Evolutionary conservation across 208 protist species (phyloP).

Genomic region (Leishmania arabica): DNA sequence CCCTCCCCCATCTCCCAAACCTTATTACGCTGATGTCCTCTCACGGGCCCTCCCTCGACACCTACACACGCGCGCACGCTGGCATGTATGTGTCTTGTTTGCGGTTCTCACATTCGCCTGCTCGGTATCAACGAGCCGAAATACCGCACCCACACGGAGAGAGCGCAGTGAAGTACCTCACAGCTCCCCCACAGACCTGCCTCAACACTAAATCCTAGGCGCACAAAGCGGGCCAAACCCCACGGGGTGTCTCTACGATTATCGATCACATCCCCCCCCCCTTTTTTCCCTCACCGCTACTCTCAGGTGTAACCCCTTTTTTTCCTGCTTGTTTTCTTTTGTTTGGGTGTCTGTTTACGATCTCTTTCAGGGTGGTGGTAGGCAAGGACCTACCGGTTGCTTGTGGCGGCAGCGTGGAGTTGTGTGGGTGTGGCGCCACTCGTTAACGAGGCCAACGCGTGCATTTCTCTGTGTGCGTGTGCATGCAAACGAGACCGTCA

Average conservation of each 20-base stretch:
- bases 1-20: background rate
- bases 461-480: background rate
- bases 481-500: background rate
- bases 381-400: background rate
- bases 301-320: background rate
- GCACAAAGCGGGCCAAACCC: background rate
- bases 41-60: background rate
- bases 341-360: constrained; percentile 8
- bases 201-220: background rate
- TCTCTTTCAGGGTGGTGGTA: background rate
- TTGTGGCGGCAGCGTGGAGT: background rate
- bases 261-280: background rate
- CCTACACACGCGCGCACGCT: background rate
- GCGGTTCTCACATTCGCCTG: background rate
- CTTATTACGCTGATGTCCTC: constrained; percentile 1
- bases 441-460: background rate
- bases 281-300: background rate
- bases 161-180: background rate
- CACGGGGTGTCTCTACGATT: background rate
- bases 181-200: background rate
- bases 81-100: background rate
- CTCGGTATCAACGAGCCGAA: background rate
- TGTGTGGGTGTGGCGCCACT: background rate
- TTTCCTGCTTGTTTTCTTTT: constrained; percentile 4
- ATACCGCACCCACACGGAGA: background rate